A percentile compares a stretch with the other conserved stretches of the same genome.
These are phyloP conservation scores for Panaeolus cyanescens DNA, from an alignment of 768 basidiomycete genomes.

Conservation along the genomic window DNA sequence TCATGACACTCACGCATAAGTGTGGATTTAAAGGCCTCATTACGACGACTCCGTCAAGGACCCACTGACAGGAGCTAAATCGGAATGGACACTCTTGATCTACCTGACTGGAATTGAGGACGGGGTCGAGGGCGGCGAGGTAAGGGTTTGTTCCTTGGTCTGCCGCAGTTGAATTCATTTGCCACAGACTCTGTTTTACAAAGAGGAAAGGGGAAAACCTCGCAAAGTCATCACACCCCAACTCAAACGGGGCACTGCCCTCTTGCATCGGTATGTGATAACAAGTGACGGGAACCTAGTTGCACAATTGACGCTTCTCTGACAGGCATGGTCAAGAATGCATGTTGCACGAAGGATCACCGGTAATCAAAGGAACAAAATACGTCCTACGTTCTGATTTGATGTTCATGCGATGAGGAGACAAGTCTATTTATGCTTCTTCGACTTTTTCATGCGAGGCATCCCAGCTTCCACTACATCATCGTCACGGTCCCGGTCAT, in stretches of 20 bases:
- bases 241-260: conserved; percentile 60
- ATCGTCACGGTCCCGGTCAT: conserved; percentile 90
- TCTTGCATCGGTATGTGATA: conserved; percentile 60
- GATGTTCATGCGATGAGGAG: conserved; percentile 51
- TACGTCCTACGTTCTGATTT: conserved; percentile 75
- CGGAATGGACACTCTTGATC: conserved; percentile 78
- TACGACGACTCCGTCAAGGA: conserved; percentile 76
- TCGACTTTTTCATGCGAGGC: conserved; percentile 57
- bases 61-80: conserved; percentile 56
- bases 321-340: conserved; percentile 73
- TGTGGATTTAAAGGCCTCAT: conserved; percentile 46
- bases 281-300: background rate
- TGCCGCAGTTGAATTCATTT: conserved; percentile 1
- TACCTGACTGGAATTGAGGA: conserved; percentile 75
- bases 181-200: conserved; percentile 69
- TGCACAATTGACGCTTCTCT: background rate
- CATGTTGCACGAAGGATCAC: conserved; percentile 71
- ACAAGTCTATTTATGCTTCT: conserved; percentile 15
- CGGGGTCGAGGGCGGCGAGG: conserved; percentile 73
- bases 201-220: conserved; percentile 50
- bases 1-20: background rate
- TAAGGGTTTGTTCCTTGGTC: conserved; percentile 20
- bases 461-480: conserved; percentile 91
- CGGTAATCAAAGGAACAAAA: conserved; percentile 62
- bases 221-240: conserved; percentile 52